Conservation (phyloP, 2,329 filamentous ascomycete species). For the Pseudonectria foliicola region DNA sequence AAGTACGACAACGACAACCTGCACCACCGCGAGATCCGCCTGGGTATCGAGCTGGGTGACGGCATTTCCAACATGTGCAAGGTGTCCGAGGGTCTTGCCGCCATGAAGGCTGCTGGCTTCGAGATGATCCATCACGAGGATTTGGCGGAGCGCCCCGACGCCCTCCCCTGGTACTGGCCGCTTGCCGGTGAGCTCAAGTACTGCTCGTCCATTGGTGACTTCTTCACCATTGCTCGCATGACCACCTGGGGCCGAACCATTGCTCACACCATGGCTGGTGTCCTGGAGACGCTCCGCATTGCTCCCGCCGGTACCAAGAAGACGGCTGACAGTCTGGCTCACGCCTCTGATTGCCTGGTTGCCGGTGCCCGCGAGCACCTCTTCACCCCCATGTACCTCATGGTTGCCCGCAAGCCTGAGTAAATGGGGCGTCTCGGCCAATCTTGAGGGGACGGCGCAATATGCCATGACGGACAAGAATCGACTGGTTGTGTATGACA, state of each 20-base stretch:
- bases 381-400: constrained; percentile 99
- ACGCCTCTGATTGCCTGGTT: constrained; percentile 77
- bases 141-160: constrained; percentile 68
- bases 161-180: constrained; percentile 90
- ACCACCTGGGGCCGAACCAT: constrained; percentile 72
- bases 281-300: constrained; percentile 66
- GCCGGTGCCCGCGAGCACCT: constrained; percentile 80
- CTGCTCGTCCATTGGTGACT: constrained; percentile 70
- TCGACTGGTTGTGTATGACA: constrained; percentile 11
- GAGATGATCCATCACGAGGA: constrained; percentile 79
- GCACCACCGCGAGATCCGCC: constrained; percentile 79
- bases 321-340: constrained; percentile 83
- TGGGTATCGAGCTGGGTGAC: constrained; percentile 91
- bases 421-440: constrained; percentile 1
- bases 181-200: constrained; percentile 79
- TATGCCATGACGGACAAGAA: neutral
- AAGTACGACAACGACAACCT: constrained; percentile 85
- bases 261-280: constrained; percentile 69
- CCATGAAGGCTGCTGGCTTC: constrained; percentile 85
- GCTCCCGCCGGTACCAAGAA: constrained; percentile 83
- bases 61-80: constrained; percentile 98
- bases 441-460: neutral
- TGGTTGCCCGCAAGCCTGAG: constrained; percentile 80
- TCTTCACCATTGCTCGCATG: constrained; percentile 81
- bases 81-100: constrained; percentile 69